A percentile compares a stretch with the other conserved stretches of the same genome.
Conservation (phyloP, 257 asterid species). For the Salvia hispanica region DNA sequence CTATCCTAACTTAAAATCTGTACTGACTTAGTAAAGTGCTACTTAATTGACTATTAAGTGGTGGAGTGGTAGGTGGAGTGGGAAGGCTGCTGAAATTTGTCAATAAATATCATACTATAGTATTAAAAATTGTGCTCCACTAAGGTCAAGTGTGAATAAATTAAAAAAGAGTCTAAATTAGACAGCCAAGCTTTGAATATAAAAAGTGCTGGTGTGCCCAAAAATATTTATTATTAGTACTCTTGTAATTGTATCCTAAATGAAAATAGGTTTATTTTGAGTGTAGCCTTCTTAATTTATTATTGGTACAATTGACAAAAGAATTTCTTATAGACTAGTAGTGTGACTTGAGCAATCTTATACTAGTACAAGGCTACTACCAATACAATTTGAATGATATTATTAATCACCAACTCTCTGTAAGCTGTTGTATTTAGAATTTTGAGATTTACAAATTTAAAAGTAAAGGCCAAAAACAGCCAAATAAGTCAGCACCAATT, state of each 20-base stretch:
- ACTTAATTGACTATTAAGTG: background rate
- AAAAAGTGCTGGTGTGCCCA: background rate
- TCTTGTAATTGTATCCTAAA: background rate
- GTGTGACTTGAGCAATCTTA: too few relatives aligned
- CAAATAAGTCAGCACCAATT: constrained; percentile 8
- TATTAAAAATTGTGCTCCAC: background rate
- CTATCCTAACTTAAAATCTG: too few relatives aligned
- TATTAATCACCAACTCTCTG: background rate
- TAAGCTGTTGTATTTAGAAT: background rate
- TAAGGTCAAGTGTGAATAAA: background rate
- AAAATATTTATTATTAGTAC: background rate
- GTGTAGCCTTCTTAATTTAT: too few relatives aligned
- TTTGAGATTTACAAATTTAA: background rate
- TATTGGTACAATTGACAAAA: too few relatives aligned
- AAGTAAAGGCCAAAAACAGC: background rate
- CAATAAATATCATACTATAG: background rate
- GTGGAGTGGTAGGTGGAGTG: constrained; percentile 18
- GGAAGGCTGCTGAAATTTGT: constrained; percentile 17
- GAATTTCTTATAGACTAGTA: too few relatives aligned
- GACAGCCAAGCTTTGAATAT: constrained; percentile 7
- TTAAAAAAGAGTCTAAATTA: constrained; percentile 8
- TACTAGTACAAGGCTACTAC: too few relatives aligned
- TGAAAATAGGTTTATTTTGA: too few relatives aligned
- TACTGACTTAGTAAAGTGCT: too few relatives aligned
- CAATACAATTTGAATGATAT: too few relatives aligned